These are phyloP conservation scores for Pisolithus sp. DNA, from an alignment of 768 basidiomycete species.

Conservation along the genomic window DNA sequence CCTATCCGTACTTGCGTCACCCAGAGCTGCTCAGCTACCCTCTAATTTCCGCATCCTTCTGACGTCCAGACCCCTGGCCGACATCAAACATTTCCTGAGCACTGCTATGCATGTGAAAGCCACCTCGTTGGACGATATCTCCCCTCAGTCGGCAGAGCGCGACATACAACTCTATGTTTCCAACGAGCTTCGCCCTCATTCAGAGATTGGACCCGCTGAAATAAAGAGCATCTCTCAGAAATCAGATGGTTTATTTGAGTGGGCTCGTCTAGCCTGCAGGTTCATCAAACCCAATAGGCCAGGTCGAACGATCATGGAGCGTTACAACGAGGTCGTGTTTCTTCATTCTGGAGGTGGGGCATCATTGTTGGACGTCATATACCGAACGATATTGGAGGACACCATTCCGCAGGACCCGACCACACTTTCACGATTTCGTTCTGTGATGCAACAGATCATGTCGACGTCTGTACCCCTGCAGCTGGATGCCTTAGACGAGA, in stretches of 20 bases:
- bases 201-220: too few species aligned
- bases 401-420: neutral
- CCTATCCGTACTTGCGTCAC: conserved; percentile 5
- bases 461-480: neutral
- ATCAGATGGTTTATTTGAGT: too few species aligned
- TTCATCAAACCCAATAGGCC: too few species aligned
- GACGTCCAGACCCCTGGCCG: conserved; percentile 3
- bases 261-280: too few species aligned
- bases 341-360: too few species aligned
- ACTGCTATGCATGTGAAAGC: neutral
- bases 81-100: neutral
- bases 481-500: neutral
- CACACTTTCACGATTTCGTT: neutral
- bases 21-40: neutral
- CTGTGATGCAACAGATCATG: conserved; percentile 1
- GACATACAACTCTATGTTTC: neutral
- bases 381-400: neutral
- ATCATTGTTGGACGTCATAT: neutral
- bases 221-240: too few species aligned
- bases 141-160: neutral
- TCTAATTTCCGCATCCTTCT: neutral
- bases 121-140: neutral
- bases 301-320: too few species aligned
- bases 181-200: neutral
- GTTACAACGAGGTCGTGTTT: too few species aligned